Conservation (phyloP, 352 stramenopile species). For the Phytopythium litorale region DNA sequence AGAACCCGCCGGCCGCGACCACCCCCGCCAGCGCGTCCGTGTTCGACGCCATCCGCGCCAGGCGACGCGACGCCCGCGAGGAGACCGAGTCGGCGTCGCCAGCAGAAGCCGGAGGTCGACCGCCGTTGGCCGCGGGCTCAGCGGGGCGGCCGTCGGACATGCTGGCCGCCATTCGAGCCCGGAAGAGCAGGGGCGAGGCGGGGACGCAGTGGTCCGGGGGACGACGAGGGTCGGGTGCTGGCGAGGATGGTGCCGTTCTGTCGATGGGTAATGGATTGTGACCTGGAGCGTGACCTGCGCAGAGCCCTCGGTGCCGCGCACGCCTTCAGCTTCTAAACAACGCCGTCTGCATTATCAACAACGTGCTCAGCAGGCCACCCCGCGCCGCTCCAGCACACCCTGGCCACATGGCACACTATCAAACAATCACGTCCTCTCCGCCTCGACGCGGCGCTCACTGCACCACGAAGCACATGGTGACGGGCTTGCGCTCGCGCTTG, state of each 20-base stretch:
- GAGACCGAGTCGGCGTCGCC: not conserved
- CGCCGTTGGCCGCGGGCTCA: not conserved
- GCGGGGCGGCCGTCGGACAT: slow-evolving; percentile 28
- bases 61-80: slow-evolving; percentile 24
- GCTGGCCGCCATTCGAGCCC: slow-evolving; percentile 63
- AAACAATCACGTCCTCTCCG: not conserved
- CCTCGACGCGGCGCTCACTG: slow-evolving; percentile 24
- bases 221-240: not conserved
- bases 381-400: not conserved
- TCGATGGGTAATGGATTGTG: not conserved
- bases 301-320: not conserved
- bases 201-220: not conserved
- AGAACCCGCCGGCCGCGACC: not conserved
- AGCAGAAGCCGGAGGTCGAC: not conserved
- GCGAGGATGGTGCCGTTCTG: not conserved
- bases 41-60: slow-evolving; percentile 44
- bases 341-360: not conserved
- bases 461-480: slow-evolving; percentile 80
- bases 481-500: slow-evolving; percentile 67
- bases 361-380: not conserved
- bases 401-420: not conserved
- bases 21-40: slow-evolving; percentile 27
- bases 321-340: slow-evolving; percentile 2
- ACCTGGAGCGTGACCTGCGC: not conserved
- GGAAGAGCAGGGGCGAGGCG: slow-evolving; percentile 13